Evolutionary conservation across 495 filamentous ascomycete genomes (phyloP).

Genomic region (Beverwykella pulmonaria): DNA sequence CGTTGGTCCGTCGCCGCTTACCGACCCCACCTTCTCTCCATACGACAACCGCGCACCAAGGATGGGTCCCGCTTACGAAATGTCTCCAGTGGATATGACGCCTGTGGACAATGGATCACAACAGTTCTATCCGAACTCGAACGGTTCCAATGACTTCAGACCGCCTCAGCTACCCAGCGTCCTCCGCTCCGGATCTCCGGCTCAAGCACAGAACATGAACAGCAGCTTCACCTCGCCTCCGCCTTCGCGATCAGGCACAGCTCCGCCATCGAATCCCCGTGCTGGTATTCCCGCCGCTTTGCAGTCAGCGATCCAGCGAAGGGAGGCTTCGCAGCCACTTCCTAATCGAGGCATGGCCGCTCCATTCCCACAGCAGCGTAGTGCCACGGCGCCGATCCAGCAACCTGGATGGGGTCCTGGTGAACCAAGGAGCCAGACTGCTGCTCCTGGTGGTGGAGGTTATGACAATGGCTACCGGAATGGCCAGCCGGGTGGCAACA

Average conservation of each 20-base stretch:
- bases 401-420: constrained; percentile 26
- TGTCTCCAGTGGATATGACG: constrained; percentile 39
- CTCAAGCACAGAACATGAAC: constrained; percentile 8
- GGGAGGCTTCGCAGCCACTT: constrained; percentile 33
- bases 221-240: constrained; percentile 12
- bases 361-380: constrained; percentile 18
- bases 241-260: constrained; percentile 25
- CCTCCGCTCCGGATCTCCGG: constrained; percentile 27
- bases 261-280: constrained; percentile 31
- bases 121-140: constrained; percentile 2
- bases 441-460: constrained; percentile 9
- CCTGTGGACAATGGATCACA: constrained; percentile 12
- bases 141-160: constrained; percentile 12
- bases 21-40: constrained; percentile 28
- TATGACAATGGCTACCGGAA: constrained; percentile 6
- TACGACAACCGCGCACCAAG: constrained; percentile 27
- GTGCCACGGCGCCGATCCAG: constrained; percentile 33
- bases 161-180: constrained; percentile 20
- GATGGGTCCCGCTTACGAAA: constrained; percentile 33
- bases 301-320: constrained; percentile 37
- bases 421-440: constrained; percentile 18
- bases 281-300: constrained; percentile 28
- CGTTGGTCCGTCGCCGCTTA: constrained; percentile 19
- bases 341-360: constrained; percentile 18
- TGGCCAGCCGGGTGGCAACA: constrained; percentile 3